Evolutionary conservation across 164 flowering plant genomes (phyloP), one percentile per base, ranked within the genome.

Genomic region (Dillenia suffruticosa): DNA sequence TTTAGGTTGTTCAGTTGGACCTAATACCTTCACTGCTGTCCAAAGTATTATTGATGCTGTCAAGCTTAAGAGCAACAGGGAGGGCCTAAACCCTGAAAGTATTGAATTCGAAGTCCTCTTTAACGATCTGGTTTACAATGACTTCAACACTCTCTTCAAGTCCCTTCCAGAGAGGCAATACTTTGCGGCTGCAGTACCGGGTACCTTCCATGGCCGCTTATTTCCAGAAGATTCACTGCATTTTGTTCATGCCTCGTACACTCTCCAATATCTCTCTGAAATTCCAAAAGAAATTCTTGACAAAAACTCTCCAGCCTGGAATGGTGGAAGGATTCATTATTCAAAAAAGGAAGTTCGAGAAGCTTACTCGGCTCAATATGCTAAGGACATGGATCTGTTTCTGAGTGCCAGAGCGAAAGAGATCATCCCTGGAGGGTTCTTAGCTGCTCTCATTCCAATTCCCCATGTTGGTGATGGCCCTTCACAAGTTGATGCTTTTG

Each of bases 1-100:
- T 44, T 54, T 70, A 5, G 73, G 77, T 9, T 73, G 77, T 53
- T 69, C 77, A 32, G 54, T 58, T 3, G 74, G 74, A 13, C 70
- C 62, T 26, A 73, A 73, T 56, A 65, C 73, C 6, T 65, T 69
- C 47, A 16, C 24, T 17, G 57, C 54, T 1, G 50, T 69, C 6
- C 67, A 66, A 13, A 62, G 13, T 52, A 45, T 69, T 9, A 49
- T 56, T 0, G 64, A 59, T 2, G 64, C 73, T 43, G 13, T 69
- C 4, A 53, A 46, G 40, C 49, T 43, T 1, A 63, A 59, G 49
- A 44, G 48, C 17, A 12, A 63, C 46, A 5, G 56, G 2, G 19
- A 3, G n/a, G 62, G 51, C 44, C 26, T 15, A 13, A 54, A 10
- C 40, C 22, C 57, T 40, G 45, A 24, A 1, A 48, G 19, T 56